phyloP scores from a whole-genome alignment of 345 rosid genomes.

The Linum tenue region DNA sequence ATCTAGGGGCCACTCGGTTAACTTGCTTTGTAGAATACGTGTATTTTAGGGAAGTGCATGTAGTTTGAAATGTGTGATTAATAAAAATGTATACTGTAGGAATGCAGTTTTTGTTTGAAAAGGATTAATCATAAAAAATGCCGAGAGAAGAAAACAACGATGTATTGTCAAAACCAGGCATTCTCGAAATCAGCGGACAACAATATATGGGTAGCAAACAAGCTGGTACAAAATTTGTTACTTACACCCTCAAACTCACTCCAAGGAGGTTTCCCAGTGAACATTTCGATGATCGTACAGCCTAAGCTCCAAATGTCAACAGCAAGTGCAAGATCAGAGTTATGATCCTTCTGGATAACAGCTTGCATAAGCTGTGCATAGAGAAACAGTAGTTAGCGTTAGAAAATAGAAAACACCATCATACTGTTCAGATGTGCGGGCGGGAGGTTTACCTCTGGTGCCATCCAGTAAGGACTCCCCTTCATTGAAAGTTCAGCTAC shows the following conservation, averaged over 20 bases:
- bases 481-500: constrained; percentile 79
- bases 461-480: constrained; percentile 99
- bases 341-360: constrained; percentile 70
- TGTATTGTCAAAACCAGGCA: too few species aligned
- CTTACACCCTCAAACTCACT: constrained; percentile 93
- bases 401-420: neutral
- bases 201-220: neutral
- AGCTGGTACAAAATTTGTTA: constrained; percentile 7
- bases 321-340: constrained; percentile 78
- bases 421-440: neutral
- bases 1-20: too few species aligned
- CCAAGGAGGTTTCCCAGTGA: constrained; percentile 98
- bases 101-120: too few species aligned
- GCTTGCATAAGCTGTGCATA: constrained; percentile 75
- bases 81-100: too few species aligned
- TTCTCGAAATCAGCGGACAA: neutral
- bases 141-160: too few species aligned
- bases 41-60: too few species aligned
- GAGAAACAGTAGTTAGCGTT: constrained; percentile 12
- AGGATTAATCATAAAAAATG: too few species aligned
- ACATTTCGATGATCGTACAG: constrained; percentile 91
- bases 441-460: constrained; percentile 71
- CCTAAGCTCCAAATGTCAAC: constrained; percentile 99
- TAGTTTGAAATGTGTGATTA: too few species aligned
- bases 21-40: too few species aligned